Base-by-base conservation (phyloP, 2,329 filamentous ascomycete species). In the Ceratocystis cacaofunesta region DNA sequence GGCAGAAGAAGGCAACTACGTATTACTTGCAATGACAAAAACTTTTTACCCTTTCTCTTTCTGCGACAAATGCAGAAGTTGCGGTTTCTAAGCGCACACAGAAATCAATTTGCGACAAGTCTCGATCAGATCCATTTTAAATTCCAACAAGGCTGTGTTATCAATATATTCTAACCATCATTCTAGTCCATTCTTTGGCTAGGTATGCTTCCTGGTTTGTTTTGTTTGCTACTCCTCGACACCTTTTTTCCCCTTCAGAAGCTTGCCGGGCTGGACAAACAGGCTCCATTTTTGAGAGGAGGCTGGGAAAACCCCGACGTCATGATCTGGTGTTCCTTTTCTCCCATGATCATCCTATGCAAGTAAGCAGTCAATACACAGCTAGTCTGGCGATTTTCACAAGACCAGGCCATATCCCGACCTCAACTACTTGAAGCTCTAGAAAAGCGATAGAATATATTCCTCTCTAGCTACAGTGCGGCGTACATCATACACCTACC, bases 221-320 rank as follows among this genome's bases (percentile, higher is more conserved):
- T 25, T 22, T 52, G 17, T 50, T 65, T 62, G 15, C 36, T 57
- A 8, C 36, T 60, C n/a, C n/a, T 36, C 48, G 48, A 25, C 48
- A 25, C 7, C 30, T 48, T 63, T 19, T 58, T 63, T 58, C 66
- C 8, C 65, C 65, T 22, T 67, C 66, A 58, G 44, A 68, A 28
- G 43, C 41, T 32, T 43, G 43, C 28, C 55, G n/a, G 41, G n/a
- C 55, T 46, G 25, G 62, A 61, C 52, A 60, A 60, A 58, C 62
- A 25, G 48, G 44, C n/a, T 32, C 62, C 60, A 22, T 62, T 65
- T 61, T 63, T 32, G 25, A 22, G 36, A 41, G 62, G 58, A 67
- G 60, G 65, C 61, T 62, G 61, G 61, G 61, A 48, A 48, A 30
- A 12, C 43, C 22, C 63, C 44, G 44, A 55, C 57, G 63, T 58